These are phyloP conservation scores for Karstenula rhodostoma DNA, from an alignment of 2,329 filamentous ascomycete genomes.

Conservation along the genomic window DNA sequence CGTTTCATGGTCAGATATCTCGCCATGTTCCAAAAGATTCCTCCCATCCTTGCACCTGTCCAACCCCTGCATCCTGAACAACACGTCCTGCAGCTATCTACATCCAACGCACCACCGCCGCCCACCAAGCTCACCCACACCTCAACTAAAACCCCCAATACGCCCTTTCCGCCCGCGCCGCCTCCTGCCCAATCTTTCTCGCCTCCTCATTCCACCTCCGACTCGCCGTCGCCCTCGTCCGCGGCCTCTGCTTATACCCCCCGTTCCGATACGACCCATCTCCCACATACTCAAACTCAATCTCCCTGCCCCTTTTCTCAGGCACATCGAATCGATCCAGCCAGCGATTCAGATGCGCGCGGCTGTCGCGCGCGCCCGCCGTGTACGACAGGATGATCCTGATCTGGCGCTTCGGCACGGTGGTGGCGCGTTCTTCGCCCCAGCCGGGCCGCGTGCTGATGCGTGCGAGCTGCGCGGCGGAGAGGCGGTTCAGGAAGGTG, in stretches of 20 bases:
- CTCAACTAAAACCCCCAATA: background rate
- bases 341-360: conserved; percentile 2
- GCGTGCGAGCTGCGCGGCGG: conserved; percentile 19
- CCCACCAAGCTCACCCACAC: background rate
- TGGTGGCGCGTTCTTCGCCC: background rate
- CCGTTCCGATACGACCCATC: background rate
- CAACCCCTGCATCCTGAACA: no score
- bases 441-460: background rate
- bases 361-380: background rate
- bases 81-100: no score
- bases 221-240: background rate
- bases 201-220: conserved; percentile 7
- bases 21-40: background rate
- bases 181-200: background rate
- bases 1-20: background rate
- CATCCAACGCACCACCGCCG: no score
- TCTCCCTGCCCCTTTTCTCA: background rate
- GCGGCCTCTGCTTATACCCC: conserved; percentile 5
- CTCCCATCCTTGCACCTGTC: no score
- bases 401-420: background rate
- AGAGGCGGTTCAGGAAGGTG: conserved; percentile 27
- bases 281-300: conserved; percentile 3
- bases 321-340: conserved; percentile 3
- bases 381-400: background rate
- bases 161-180: background rate